These are phyloP conservation scores for Vitis riparia DNA, from an alignment of 164 flowering plant genomes.

Conservation along the genomic window DNA sequence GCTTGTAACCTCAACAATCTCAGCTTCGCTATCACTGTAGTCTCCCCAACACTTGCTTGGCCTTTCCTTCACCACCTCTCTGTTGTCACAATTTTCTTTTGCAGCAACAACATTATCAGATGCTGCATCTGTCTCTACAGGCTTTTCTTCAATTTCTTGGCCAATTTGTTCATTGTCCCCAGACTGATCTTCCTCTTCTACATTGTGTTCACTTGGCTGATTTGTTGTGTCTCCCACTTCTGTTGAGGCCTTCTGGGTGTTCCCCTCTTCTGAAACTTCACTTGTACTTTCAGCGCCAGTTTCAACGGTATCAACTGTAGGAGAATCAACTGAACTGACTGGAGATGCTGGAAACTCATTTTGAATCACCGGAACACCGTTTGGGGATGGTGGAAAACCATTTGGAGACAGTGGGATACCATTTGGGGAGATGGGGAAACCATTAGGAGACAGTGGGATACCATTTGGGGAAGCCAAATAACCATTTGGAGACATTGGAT, in stretches of 20 bases:
- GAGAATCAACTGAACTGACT: slow-evolving; percentile 33
- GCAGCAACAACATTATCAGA: slow-evolving; percentile 14
- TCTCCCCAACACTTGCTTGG: slow-evolving; percentile 80
- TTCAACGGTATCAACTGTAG: slow-evolving; percentile 29
- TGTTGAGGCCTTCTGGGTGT: slow-evolving; percentile 15
- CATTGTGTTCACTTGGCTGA: slow-evolving; percentile 16
- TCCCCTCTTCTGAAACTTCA: slow-evolving; percentile 26
- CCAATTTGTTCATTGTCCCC: slow-evolving; percentile 20
- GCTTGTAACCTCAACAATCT: slow-evolving; percentile 48
- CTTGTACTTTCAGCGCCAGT: slow-evolving; percentile 22
- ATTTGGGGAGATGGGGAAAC: slow-evolving; percentile 41
- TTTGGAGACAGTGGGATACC: slow-evolving; percentile 38
- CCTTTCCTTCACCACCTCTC: slow-evolving; percentile 27
- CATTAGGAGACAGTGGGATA: slow-evolving; percentile 32
- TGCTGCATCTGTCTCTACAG: slow-evolving; percentile 8
- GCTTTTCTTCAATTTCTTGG: slow-evolving; percentile 27
- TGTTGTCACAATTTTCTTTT: slow-evolving; percentile 24
- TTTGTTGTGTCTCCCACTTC: slow-evolving; percentile 12
- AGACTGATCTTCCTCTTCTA: slow-evolving; percentile 15
- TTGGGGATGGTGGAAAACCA: slow-evolving; percentile 28
- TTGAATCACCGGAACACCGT: slow-evolving; percentile 28
- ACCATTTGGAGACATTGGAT: slow-evolving; percentile 57
- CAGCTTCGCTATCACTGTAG: slow-evolving; percentile 73
- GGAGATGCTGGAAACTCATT: slow-evolving; percentile 27
- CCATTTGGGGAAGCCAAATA: slow-evolving; percentile 43